Conservation (phyloP, 257 asterid genomes). For the Nemophila menziesii region DNA sequence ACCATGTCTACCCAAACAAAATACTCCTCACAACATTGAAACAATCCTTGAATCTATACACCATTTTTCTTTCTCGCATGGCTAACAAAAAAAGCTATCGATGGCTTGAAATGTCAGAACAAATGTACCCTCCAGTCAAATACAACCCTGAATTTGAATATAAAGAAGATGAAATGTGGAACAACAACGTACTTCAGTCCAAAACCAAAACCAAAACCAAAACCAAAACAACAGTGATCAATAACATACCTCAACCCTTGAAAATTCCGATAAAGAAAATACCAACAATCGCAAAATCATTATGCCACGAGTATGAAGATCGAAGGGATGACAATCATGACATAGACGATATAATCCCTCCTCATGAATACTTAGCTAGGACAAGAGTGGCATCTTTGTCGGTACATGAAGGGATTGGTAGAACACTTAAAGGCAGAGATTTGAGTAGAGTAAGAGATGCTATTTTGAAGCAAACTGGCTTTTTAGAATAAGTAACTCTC, state of each 20-base stretch:
- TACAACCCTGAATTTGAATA: constrained; percentile 37
- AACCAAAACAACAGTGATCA: constrained; percentile 12
- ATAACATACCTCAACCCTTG: constrained; percentile 15
- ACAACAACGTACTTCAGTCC: constrained; percentile 6
- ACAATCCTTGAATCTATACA: too few species aligned
- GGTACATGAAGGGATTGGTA: constrained; percentile 72
- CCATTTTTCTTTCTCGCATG: constrained; percentile 16
- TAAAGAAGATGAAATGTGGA: constrained; percentile 49
- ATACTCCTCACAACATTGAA: too few species aligned
- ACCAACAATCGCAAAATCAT: constrained; percentile 76
- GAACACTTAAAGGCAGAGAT: constrained; percentile 92
- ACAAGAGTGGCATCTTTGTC: constrained; percentile 64
- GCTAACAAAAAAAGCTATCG: constrained; percentile 42
- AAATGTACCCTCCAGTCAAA: constrained; percentile 11
- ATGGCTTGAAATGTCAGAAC: constrained; percentile 21
- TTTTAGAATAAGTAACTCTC: too few species aligned
- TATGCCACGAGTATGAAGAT: constrained; percentile 36
- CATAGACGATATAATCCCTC: constrained; percentile 43
- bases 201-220: too few species aligned
- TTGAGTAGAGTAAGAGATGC: constrained; percentile 81
- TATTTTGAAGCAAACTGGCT: constrained; percentile 77
- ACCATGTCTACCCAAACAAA: too few species aligned
- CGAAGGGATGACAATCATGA: constrained; percentile 16
- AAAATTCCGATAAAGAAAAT: constrained; percentile 30
- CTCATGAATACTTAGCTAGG: constrained; percentile 80